A percentile compares a stretch with the other conserved stretches of the same genome.
These are phyloP conservation scores for Neoascochyta sp. DNA, from an alignment of 2,329 filamentous ascomycete genomes.

Conservation along the genomic window DNA sequence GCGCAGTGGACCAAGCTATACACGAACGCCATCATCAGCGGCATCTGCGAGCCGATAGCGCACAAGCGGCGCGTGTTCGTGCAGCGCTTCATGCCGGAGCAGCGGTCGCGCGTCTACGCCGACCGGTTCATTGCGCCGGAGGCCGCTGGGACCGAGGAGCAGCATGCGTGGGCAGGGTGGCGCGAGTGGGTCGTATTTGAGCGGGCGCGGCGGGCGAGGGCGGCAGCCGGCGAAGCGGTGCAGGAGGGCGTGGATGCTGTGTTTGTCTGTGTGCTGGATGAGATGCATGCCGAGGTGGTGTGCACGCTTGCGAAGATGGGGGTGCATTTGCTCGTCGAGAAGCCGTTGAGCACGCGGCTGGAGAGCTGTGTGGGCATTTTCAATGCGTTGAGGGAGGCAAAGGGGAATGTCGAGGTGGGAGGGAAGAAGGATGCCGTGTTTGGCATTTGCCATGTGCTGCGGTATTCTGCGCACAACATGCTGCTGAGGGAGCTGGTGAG, in stretches of 20 bases:
- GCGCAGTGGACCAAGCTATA: conserved; percentile 18
- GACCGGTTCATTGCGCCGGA: too few species aligned
- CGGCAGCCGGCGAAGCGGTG: conserved; percentile 11
- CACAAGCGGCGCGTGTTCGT: conserved; percentile 75
- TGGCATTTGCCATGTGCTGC: conserved; percentile 87
- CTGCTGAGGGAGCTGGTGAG: conserved; percentile 74
- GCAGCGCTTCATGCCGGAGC: conserved; percentile 58
- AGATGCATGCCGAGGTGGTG: conserved; percentile 80
- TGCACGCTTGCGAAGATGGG: conserved; percentile 64
- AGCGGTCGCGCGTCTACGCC: conserved; percentile 62
- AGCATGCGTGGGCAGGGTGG: too few species aligned
- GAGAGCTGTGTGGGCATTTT: conserved; percentile 75
- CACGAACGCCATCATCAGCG: conserved; percentile 60
- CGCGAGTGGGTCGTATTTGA: conserved; percentile 73
- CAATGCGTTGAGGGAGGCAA: conserved; percentile 46
- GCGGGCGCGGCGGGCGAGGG: conserved; percentile 54
- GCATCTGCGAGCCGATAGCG: conserved; percentile 74
- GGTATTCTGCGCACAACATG: conserved; percentile 91
- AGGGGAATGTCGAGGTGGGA: conserved; percentile 22
- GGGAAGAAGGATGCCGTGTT: conserved; percentile 55
- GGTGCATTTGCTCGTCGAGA: conserved; percentile 91
- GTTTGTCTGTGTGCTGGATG: conserved; percentile 76
- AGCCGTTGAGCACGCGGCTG: conserved; percentile 79
- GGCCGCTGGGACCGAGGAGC: too few species aligned
- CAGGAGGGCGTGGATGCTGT: conserved; percentile 51